These are phyloP conservation scores for Apophysomyces variabilis DNA, from an alignment of 371 early-diverging fungal genomes.

Conservation along the genomic window DNA sequence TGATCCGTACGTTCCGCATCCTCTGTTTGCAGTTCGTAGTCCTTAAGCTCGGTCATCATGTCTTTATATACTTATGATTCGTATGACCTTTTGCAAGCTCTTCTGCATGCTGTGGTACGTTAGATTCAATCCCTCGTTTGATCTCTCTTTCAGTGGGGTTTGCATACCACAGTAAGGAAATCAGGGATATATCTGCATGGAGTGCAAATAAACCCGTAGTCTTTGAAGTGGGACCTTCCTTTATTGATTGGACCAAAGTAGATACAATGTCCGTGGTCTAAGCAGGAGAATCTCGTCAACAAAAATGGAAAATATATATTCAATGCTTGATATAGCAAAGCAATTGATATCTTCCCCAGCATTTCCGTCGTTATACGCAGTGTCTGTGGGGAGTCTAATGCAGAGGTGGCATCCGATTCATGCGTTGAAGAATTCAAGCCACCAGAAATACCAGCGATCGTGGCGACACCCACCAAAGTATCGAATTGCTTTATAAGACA, in stretches of 20 bases:
- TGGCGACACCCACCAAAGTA: slow-evolving; percentile 70
- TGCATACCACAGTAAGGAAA: slow-evolving; percentile 64
- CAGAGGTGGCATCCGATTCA: slow-evolving; percentile 79
- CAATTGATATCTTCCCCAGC: slow-evolving; percentile 56
- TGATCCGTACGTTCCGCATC: slow-evolving; percentile 39
- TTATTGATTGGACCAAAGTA: slow-evolving; percentile 59
- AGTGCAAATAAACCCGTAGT: slow-evolving; percentile 59
- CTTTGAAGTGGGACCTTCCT: slow-evolving; percentile 55
- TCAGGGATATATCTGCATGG: slow-evolving; percentile 70
- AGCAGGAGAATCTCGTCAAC: slow-evolving; percentile 64
- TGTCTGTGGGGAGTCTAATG: slow-evolving; percentile 61
- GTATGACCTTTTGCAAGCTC: slow-evolving; percentile 52
- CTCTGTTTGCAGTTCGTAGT: slow-evolving; percentile 41
- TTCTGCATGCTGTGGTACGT: slow-evolving; percentile 50
- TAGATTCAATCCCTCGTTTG: slow-evolving; percentile 47
- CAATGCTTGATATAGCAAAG: slow-evolving; percentile 61
- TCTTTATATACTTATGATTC: slow-evolving; percentile 35
- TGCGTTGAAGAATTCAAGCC: slow-evolving; percentile 78
- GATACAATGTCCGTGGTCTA: slow-evolving; percentile 58
- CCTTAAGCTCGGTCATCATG: slow-evolving; percentile 30
- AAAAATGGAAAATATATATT: slow-evolving; percentile 62
- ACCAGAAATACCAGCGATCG: slow-evolving; percentile 68
- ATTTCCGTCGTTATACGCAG: slow-evolving; percentile 57
- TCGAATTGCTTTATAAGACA: slow-evolving; percentile 61
- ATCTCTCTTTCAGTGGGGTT: slow-evolving; percentile 55